Base-by-base conservation (phyloP, 257 asterid species). In the Anisodus acutangulus region DNA sequence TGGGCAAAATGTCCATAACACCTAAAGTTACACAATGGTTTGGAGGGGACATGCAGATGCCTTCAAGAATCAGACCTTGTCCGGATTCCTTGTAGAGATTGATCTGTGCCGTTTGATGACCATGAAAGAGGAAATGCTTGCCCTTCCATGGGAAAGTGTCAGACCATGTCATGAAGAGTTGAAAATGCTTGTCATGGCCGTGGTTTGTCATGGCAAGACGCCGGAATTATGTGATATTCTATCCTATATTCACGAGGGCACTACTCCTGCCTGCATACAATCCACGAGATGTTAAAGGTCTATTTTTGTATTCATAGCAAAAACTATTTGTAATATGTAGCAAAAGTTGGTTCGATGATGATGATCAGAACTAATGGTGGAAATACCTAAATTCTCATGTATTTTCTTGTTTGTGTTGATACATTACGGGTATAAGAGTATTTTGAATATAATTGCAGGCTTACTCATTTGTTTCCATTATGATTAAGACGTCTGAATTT, bases 1-100 rank as follows among this genome's bases (percentile, higher is more conserved):
- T 94, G 66, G 88, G 92, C 85, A 92, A 93, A 85, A 95, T 94
- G 99, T 94, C 97, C 9, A 92, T 92, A 62, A 94, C 98, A 2
- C 98, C 98, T 31, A 88, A 88, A 84, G 88, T 90, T 85, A 39
- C 54, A 87, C 88, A 84, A 68, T 76, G 76, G 53, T 91, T 90
- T 80, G 97, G 91, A 85, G 97, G 91, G 78, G 89, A 82, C n/a
- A 11, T 79, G 84, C 95, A 78, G 92, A 95, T 95, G 99, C 98
- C 99, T 11, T 93, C 98, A 2, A 93, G 88, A 89, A 91, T 94
- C 88, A 90, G 91, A 86, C 98, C 98, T 12, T 94, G 97, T 70
- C 98, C 99, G 0, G 98, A 93, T 85, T 95, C 99, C 4, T 87
- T 94, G 91, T 95, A 78, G 82, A 53, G 64, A 13, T 49, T 88